These are phyloP conservation scores for Schrenkiella parvula DNA, from an alignment of 345 rosid species.

Conservation along the genomic window DNA sequence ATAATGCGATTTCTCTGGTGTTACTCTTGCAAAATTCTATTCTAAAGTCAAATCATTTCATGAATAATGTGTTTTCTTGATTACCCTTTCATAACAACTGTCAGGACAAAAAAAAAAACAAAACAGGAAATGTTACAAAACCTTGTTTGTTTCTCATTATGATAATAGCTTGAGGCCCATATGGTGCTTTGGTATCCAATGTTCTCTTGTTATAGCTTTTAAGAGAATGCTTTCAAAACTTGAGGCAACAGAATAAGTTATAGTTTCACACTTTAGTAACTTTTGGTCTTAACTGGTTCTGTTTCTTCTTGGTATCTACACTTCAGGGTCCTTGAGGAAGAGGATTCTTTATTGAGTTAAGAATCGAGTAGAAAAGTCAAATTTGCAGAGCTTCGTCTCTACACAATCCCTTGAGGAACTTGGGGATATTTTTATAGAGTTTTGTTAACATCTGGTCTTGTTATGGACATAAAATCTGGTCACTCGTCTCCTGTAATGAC, in stretches of 20 bases:
- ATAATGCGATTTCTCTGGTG: constrained; percentile 5
- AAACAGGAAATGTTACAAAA: not conserved
- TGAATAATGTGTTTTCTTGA: constrained; percentile 22
- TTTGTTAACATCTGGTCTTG: not conserved
- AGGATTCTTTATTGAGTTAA: not conserved
- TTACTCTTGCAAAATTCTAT: not conserved
- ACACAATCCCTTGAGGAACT: not conserved
- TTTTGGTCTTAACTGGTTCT: constrained; percentile 11
- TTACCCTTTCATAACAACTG: constrained; percentile 9
- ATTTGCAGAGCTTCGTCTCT: not conserved
- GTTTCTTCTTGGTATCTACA: constrained; percentile 9
- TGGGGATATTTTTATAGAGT: not conserved
- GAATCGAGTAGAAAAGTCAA: not conserved
- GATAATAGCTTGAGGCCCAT: constrained; percentile 7
- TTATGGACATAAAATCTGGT: constrained; percentile 77
- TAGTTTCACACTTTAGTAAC: not conserved
- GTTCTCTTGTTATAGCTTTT: not conserved
- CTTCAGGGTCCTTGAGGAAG: constrained; percentile 19
- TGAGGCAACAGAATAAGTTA: not conserved
- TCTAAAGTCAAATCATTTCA: constrained; percentile 11
- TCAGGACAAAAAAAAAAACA: not conserved
- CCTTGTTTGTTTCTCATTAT: not conserved
- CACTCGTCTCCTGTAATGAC: constrained; percentile 65
- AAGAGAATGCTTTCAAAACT: not conserved
- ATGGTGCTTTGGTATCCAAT: constrained; percentile 20